phyloP scores from a whole-genome alignment of 2,329 filamentous ascomycete genomes.

The Stemphylium vesicarium region DNA sequence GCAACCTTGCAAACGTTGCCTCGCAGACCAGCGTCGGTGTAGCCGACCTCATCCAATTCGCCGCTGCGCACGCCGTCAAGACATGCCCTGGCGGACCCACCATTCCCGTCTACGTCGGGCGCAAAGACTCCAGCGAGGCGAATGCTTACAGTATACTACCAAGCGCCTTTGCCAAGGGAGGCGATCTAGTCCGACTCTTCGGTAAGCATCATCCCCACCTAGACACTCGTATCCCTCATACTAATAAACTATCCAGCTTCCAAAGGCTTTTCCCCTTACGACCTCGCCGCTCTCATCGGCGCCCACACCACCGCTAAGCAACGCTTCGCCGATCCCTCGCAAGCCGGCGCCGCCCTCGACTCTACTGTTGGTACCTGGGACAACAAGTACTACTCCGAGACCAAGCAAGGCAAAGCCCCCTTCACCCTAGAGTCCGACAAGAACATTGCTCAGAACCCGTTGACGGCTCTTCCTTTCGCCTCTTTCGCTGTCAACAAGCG shows the following conservation, averaged over 20 bases:
- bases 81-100: conserved; percentile 46
- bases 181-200: conserved; percentile 40
- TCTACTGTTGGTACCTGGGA: conserved; percentile 48
- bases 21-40: conserved; percentile 47
- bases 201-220: conserved; percentile 15
- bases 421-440: conserved; percentile 39
- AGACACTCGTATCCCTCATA: neutral
- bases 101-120: conserved; percentile 42
- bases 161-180: conserved; percentile 14
- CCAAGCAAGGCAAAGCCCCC: conserved; percentile 34
- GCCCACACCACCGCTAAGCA: conserved; percentile 47
- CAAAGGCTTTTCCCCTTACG: conserved; percentile 46
- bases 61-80: conserved; percentile 47
- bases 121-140: conserved; percentile 36
- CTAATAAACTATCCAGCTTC: conserved; percentile 19
- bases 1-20: conserved; percentile 50
- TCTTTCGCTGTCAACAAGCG: conserved; percentile 35
- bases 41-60: conserved; percentile 48
- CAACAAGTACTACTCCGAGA: conserved; percentile 46
- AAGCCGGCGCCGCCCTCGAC: conserved; percentile 38
- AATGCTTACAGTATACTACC: conserved; percentile 36
- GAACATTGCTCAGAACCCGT: conserved; percentile 32
- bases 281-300: conserved; percentile 50
- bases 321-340: conserved; percentile 30
- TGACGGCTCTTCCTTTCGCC: conserved; percentile 28